Conservation (phyloP, 805 yeast species). For the Pichia rugopelliculosa region DNA sequence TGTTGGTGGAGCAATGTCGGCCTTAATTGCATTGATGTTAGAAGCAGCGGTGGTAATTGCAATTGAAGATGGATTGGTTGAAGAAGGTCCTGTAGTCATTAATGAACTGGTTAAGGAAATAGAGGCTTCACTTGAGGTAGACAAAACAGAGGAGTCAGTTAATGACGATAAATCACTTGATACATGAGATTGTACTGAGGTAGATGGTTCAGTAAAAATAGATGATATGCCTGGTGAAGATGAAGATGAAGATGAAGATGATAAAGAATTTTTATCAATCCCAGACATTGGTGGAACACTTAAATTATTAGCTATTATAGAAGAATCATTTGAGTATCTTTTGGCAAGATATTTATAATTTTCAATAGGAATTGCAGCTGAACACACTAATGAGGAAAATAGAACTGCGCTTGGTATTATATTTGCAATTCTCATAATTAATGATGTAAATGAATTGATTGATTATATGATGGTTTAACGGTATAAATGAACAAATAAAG, state of each 20-base stretch:
- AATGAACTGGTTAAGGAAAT: background rate
- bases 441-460: background rate
- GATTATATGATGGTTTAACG: background rate
- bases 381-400: slow-evolving; percentile 15
- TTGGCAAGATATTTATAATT: slow-evolving; percentile 15
- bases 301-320: background rate
- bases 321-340: slow-evolving; percentile 22
- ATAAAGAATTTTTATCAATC: background rate
- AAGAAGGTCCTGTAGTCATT: background rate
- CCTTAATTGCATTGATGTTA: background rate
- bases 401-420: background rate
- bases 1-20: background rate
- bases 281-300: background rate
- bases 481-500: background rate
- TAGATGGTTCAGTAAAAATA: too few relatives aligned
- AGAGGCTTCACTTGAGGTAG: too few relatives aligned
- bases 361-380: slow-evolving; percentile 9
- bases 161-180: too few relatives aligned
- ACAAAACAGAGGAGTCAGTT: too few relatives aligned
- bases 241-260: background rate
- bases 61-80: background rate
- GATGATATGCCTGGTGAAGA: too few relatives aligned
- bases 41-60: background rate
- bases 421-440: background rate
- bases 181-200: too few relatives aligned